Evolutionary conservation across 257 asterid species (phyloP), one percentile per base, ranked within the genome.

Genomic region (Coffea canephora): DNA sequence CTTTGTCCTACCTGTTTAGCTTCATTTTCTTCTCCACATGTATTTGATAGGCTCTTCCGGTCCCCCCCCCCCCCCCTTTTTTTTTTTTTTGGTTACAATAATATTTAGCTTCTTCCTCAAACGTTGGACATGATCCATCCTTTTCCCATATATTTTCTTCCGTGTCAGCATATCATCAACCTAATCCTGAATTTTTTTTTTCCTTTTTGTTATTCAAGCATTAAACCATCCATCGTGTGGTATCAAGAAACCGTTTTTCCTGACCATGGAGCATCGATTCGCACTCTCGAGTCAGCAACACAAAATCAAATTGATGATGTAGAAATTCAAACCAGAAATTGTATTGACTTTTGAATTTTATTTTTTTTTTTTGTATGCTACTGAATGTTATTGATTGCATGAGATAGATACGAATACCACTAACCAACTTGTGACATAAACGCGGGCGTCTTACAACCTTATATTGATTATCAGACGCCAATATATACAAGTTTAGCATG

Each of bases 21-120:
- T 73, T 74, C 75, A 41, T 27, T 65, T 48, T 65, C 43, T 39
- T 48, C 68, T 34, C 78, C 78, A 65, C 83, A 79, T 49, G 66
- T n/a, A 79, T 31, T 55, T 21, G 55, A 62, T 71, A 23, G 50
- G 61, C 14, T 6, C 43, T 45, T 57, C 70, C 25, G 34, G 34
- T 31, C 34, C 34, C 34, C 34, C 34, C 34, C 34, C 31, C 31
- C 31, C 34, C 34, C 34, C 31, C 31, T 1, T 0, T 31, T 31
- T 31, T 31, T 31, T 31, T 31, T 31, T 31, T 31, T 31, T 31
- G 34, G 34, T 31, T 39, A 39, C 43, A 39, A 21, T 52, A 39
- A 21, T 52, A 41, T 59, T 15, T 27, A 52, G 69, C 36, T 15
- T 57, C 55, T 6, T 61, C 77, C 77, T 36, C 71, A 45, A 79